Evolutionary conservation across 768 basidiomycete species (phyloP).

Genomic region (Hortiboletus campestris): DNA sequence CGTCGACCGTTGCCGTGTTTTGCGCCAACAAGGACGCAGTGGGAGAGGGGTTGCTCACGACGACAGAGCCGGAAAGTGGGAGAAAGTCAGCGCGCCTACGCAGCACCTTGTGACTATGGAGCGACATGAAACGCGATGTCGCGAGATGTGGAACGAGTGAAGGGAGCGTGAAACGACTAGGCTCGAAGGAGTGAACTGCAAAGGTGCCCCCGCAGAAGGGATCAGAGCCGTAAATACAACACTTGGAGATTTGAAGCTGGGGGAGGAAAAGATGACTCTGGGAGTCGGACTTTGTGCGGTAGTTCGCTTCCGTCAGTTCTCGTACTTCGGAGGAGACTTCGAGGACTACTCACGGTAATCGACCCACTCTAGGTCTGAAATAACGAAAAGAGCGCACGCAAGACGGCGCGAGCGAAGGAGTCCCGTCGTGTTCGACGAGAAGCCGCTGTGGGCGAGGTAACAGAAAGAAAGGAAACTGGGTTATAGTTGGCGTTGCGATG

Average conservation of each 20-base stretch:
- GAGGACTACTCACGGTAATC: conserved; percentile 10
- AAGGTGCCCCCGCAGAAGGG: conserved; percentile 25
- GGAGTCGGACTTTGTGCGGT: conserved; percentile 10
- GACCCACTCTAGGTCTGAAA: neutral
- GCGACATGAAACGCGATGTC: conserved; percentile 16
- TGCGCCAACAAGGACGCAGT: conserved; percentile 25
- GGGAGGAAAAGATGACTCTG: neutral
- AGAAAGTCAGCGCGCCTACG: conserved; percentile 17
- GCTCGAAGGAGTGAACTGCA: conserved; percentile 15
- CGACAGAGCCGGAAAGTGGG: conserved; percentile 24
- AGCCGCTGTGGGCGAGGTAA: neutral
- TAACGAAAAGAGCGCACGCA: neutral
- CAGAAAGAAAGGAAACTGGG: neutral
- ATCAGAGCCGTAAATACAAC: conserved; percentile 4
- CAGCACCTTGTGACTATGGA: neutral
- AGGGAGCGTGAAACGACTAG: conserved; percentile 2
- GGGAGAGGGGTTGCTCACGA: conserved; percentile 24
- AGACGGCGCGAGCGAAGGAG: conserved; percentile 5
- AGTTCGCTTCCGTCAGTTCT: conserved; percentile 21
- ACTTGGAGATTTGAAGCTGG: neutral
- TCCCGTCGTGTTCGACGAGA: conserved; percentile 7
- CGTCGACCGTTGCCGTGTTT: conserved; percentile 7
- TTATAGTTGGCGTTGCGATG: conserved; percentile 15
- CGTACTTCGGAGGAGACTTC: neutral
- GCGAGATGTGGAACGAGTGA: neutral